Evolutionary conservation across 768 basidiomycete genomes (phyloP), one percentile per base, ranked within the genome.

Genomic region (Lentinula raphanica): DNA sequence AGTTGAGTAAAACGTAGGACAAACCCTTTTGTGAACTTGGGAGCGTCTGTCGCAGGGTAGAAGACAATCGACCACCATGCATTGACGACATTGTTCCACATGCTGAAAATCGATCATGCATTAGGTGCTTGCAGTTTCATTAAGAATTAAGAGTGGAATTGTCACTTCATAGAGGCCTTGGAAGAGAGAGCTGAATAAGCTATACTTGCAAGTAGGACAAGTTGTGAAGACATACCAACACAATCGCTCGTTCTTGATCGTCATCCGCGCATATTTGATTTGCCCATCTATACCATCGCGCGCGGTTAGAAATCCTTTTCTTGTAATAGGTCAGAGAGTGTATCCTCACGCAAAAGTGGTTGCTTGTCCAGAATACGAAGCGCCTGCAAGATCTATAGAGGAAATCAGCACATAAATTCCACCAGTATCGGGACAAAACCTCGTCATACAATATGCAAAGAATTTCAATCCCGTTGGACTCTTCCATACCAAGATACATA

Each of bases 211-310:
- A 21, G 25, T 4, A 42, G n/a, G 11, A 13, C 17, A 12, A n/a
- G n/a, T n/a, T 29, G n/a, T 23, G 28, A 23, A 8, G 21, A 45
- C 54, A 11, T 17, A 56, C 54, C 15, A 91, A 76, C 3, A 90
- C 86, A 39, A 90, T 72, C 4, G 76, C 81, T 44, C 88, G 79
- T 64, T 88, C 85, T 66, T 85, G 82, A 64, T 85, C 77, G 68
- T 91, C 86, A 62, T 88, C 83, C 27, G 82, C 79, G 58, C 85
- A 86, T 51, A 88, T 79, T 65, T 88, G 85, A 67, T 91, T 91
- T n/a, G 88, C 87, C 89, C 90, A 90, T 13, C 83, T 85, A 62
- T 19, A 59, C 55, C 46, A 28, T 25, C 51, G 19, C 15, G n/a
- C 25, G 35, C 39, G 54, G 11, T 19, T 28, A 15, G 17, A 31